These are phyloP conservation scores for Myxozyma mucilagina DNA, from an alignment of 805 yeast species.

Conservation along the genomic window DNA sequence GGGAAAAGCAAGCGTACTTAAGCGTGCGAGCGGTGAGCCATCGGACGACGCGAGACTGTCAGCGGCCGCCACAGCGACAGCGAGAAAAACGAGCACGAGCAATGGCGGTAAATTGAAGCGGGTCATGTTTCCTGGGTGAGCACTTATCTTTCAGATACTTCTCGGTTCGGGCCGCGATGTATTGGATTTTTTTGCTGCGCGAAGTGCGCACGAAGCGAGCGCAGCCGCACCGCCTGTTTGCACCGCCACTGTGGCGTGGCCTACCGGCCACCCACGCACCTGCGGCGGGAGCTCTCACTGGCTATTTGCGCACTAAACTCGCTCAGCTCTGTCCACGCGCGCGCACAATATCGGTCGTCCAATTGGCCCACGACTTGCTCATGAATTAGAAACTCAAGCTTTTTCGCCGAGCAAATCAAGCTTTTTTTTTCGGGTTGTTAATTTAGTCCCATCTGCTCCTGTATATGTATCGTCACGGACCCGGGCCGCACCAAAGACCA, in stretches of 20 bases:
- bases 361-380: too few species aligned
- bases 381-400: too few species aligned
- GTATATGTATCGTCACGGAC: too few species aligned
- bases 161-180: not conserved
- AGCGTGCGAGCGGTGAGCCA: slow-evolving; percentile 26
- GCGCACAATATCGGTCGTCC: not conserved
- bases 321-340: too few species aligned
- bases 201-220: not conserved
- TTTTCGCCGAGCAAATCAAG: too few species aligned
- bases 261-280: not conserved
- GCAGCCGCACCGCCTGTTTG: not conserved
- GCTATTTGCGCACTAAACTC: too few species aligned
- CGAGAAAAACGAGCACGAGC: not conserved
- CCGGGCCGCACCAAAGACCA: too few species aligned
- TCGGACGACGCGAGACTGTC: slow-evolving; percentile 17
- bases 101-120: not conserved
- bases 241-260: not conserved
- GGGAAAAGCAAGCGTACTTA: not conserved
- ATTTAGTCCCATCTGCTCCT: too few species aligned
- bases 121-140: not conserved
- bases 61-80: slow-evolving; percentile 11
- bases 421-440: too few species aligned
- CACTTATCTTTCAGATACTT: not conserved
- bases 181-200: not conserved
- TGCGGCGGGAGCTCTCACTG: not conserved